Percentiles rank a stretch among this genome's conserved stretches.
phyloP scores from a whole-genome alignment of 306 rosid genomes.

The Delonix regia region DNA sequence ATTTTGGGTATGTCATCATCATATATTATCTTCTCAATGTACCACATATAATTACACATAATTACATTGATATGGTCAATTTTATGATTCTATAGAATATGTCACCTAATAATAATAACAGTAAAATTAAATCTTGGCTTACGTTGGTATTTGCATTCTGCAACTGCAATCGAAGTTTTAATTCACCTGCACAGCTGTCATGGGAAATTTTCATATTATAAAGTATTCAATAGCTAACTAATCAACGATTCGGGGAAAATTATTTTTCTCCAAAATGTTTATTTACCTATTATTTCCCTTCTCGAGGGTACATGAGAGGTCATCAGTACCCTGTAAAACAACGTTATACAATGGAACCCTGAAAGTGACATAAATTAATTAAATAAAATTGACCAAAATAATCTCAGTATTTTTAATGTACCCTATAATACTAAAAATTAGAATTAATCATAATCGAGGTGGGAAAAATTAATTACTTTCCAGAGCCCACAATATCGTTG shows the following conservation, averaged over 20 bases:
- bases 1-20: too few species aligned
- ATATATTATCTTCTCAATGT: too few species aligned
- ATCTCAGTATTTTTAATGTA: too few species aligned
- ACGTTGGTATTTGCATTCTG: constrained; percentile 37
- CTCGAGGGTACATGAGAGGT: constrained; percentile 54
- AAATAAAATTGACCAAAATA: too few species aligned
- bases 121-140: constrained; percentile 30
- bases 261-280: background rate
- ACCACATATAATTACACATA: too few species aligned
- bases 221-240: background rate
- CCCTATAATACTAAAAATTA: too few species aligned
- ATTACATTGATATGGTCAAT: too few species aligned
- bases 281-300: constrained; percentile 56
- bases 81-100: too few species aligned
- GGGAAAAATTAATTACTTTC: background rate
- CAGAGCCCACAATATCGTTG: background rate
- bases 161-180: constrained; percentile 47
- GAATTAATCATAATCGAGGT: too few species aligned
- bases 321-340: constrained; percentile 59
- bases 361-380: background rate
- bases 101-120: too few species aligned
- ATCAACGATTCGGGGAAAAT: background rate
- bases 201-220: background rate
- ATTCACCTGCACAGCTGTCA: constrained; percentile 61
- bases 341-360: constrained; percentile 58